phyloP scores from a whole-genome alignment of 2,329 filamentous ascomycete species.

The Paramyrothecium roridum region DNA sequence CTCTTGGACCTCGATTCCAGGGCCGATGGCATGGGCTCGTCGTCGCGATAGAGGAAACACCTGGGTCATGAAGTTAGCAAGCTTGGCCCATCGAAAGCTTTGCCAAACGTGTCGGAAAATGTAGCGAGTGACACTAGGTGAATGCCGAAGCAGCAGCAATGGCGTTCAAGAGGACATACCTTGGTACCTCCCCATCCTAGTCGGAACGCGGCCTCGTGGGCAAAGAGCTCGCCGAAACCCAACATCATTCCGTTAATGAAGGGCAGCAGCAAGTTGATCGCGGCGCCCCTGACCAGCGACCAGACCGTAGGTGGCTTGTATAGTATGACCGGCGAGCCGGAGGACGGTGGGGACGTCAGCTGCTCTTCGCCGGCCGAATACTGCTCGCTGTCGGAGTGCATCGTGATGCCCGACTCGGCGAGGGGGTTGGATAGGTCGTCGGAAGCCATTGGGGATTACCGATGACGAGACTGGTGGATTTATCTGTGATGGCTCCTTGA shows the following conservation, averaged over 20 bases:
- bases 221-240: conserved; percentile 94
- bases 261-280: conserved; percentile 92
- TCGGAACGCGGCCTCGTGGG: conserved; percentile 90
- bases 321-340: conserved; percentile 70
- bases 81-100: not conserved
- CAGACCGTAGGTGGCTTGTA: conserved; percentile 88
- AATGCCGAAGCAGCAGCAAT: not conserved
- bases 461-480: not conserved
- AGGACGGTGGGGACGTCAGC: conserved; percentile 58
- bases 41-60: conserved; percentile 60
- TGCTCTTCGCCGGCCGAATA: conserved; percentile 67
- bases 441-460: conserved; percentile 45
- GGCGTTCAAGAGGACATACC: conserved; percentile 50
- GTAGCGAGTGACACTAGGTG: no score
- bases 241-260: conserved; percentile 99
- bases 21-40: conserved; percentile 66
- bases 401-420: conserved; percentile 71
- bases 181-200: conserved; percentile 93
- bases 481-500: not conserved
- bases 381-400: conserved; percentile 79
- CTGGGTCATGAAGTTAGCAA: conserved; percentile 27
- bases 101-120: not conserved
- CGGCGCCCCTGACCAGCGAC: conserved; percentile 80
- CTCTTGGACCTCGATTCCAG: conserved; percentile 77
- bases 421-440: conserved; percentile 52